phyloP scores from a whole-genome alignment of 1,284 basidiomycete species.

The Ustilago esculenta region DNA sequence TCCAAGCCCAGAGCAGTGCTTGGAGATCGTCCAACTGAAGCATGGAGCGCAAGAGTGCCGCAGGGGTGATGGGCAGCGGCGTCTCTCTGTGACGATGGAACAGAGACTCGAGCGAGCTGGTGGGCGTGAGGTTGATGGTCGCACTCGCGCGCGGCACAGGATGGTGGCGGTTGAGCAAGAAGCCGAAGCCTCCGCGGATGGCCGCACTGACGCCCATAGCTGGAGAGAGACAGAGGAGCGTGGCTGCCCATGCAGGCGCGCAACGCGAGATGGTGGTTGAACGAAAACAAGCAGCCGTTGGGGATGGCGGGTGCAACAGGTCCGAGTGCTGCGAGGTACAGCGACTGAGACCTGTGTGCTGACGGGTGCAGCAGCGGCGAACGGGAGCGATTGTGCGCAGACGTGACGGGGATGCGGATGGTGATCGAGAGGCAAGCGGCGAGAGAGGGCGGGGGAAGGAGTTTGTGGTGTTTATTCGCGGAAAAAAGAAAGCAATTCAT shows the following conservation, averaged over 20 bases:
- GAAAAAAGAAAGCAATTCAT: too few species aligned
- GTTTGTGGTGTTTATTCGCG: too few species aligned
- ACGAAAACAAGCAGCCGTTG: not conserved
- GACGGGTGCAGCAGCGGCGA: conserved; percentile 16
- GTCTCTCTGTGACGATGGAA: conserved; percentile 33
- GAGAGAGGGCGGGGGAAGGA: too few species aligned
- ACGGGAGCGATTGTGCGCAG: conserved; percentile 11
- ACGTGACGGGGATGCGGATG: conserved; percentile 1
- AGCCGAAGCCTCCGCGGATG: conserved; percentile 42
- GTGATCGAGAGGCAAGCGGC: not conserved
- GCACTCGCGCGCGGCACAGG: conserved; percentile 3
- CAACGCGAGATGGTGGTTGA: not conserved
- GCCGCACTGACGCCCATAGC: conserved; percentile 38
- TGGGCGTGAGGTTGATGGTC: conserved; percentile 33
- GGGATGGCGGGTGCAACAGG: conserved; percentile 13
- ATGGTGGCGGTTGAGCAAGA: conserved; percentile 31
- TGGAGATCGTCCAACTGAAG: conserved; percentile 38
- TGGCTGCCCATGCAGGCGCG: conserved; percentile 19
- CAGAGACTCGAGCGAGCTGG: conserved; percentile 36
- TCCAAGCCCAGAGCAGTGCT: conserved; percentile 49
- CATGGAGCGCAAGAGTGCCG: conserved; percentile 35
- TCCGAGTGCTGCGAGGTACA: conserved; percentile 34
- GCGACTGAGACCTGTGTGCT: conserved; percentile 42
- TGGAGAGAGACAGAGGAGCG: not conserved
- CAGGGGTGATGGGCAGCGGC: conserved; percentile 34